Evolutionary conservation across 2,329 filamentous ascomycete species (phyloP), one percentile per base, ranked within the genome.

Genomic region (Pseudocercospora pini-densiflorae): DNA sequence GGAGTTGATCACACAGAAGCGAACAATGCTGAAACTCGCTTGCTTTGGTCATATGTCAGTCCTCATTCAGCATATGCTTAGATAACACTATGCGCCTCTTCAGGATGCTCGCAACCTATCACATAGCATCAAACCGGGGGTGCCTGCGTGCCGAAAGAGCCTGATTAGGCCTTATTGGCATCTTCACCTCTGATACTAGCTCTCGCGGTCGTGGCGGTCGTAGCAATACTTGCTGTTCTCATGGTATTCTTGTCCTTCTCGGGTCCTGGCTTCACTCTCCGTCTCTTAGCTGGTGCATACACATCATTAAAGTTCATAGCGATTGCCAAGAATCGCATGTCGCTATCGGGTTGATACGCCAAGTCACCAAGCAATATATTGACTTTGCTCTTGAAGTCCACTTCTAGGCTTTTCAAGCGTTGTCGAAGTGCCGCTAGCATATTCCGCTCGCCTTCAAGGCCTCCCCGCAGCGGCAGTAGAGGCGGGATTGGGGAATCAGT

Each of bases 241-340:
- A 36, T 36, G 5, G 45, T 47, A 31, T 31, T 47, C 58, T 64
- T 72, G 45, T 71, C 71, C 62, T 59, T 59, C n/a, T 59, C 62
- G 6, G 40, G 16, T 43, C 21, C 40, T 33, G 43, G 29, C 55
- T 54, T 60, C 14, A 27, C 59, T 45, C 68, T 74, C 80, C 89
- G 89, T 77, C 89, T 87, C 74, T 89, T 85, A 53, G 89, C 87
- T 14, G 92, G 92, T 79, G 92, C 88, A 79, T 98, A 98, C 27
- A 97, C 92, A 77, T 98, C 94, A 80, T 99, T 99, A 80, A 98
- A 99, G 81, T 98, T 99, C 93, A 99, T 98, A 47, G 95, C 92
- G 55, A 98, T 93, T 45, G 93, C 95, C 71, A 99, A 81, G 83
- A 98, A 98, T 62, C 94, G 87, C 89, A 99, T 92, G 78, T 99